phyloP scores from a whole-genome alignment of 352 stramenopile species.

The Aphanomyces stellatus region DNA sequence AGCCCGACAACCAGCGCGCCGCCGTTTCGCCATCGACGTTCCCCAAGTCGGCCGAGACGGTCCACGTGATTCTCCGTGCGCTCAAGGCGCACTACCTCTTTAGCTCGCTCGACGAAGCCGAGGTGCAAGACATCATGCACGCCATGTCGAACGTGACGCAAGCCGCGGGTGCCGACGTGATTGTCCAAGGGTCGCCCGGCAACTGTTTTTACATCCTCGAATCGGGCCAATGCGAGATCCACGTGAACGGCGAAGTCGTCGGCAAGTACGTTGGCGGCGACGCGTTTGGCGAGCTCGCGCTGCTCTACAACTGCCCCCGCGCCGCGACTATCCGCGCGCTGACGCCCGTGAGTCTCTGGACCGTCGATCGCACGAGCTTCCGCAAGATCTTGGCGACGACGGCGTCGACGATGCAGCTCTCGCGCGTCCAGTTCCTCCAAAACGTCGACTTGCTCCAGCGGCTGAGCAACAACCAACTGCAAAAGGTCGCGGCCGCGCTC shows the following conservation, averaged over 20 bases:
- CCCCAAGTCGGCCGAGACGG: conserved; percentile 64
- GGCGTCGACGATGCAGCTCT: conserved; percentile 58
- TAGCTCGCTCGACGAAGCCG: conserved; percentile 55
- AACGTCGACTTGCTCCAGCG: conserved; percentile 91
- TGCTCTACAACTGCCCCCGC: conserved; percentile 95
- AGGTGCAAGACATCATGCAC: conserved; percentile 79
- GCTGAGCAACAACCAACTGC: conserved; percentile 79
- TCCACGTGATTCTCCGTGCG: conserved; percentile 65
- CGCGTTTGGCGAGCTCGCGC: conserved; percentile 93
- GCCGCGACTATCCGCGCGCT: conserved; percentile 89
- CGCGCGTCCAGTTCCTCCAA: conserved; percentile 86
- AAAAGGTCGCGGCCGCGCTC: conserved; percentile 76
- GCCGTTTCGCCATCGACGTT: conserved; percentile 40
- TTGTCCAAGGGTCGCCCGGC: conserved; percentile 72
- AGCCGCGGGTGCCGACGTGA: conserved; percentile 54
- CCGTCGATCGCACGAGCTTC: conserved; percentile 85
- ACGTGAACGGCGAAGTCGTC: conserved; percentile 69
- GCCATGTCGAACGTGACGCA: conserved; percentile 72
- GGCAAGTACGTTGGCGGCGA: conserved; percentile 69
- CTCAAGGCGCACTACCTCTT: conserved; percentile 82
- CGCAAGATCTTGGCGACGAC: conserved; percentile 77
- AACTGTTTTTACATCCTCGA: conserved; percentile 93
- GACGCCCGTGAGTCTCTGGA: conserved; percentile 85
- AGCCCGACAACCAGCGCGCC: conserved; percentile 44
- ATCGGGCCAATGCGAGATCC: conserved; percentile 81